phyloP scores from a whole-genome alignment of 1,284 basidiomycete genomes.

The Leccinum solheimii region DNA sequence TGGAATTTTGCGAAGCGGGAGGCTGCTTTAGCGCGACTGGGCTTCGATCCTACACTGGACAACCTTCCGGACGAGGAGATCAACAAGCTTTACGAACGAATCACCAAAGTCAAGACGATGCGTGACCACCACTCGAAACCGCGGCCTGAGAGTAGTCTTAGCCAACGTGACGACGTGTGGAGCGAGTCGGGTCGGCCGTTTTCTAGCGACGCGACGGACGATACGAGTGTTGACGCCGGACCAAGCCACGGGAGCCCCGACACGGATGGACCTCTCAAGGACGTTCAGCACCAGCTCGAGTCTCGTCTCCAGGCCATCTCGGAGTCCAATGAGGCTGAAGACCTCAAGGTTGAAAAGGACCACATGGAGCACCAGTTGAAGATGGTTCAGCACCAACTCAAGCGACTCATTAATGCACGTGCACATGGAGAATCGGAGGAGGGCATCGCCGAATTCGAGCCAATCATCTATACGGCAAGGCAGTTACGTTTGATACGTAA shows the following conservation, averaged over 20 bases:
- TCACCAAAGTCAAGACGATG: conserved; percentile 89
- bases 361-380: conserved; percentile 88
- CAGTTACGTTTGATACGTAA: conserved; percentile 79
- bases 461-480: conserved; percentile 76
- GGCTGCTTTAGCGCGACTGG: conserved; percentile 81
- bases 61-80: conserved; percentile 91
- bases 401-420: conserved; percentile 75
- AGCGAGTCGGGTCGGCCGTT: conserved; percentile 76
- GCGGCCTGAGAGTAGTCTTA: conserved; percentile 82
- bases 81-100: conserved; percentile 90
- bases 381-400: conserved; percentile 81
- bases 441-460: conserved; percentile 65
- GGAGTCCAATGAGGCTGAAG: conserved; percentile 75
- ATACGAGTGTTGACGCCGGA: conserved; percentile 76
- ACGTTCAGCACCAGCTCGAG: conserved; percentile 72
- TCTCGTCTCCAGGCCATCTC: conserved; percentile 72
- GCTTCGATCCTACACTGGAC: conserved; percentile 84
- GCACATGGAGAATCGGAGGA: conserved; percentile 72
- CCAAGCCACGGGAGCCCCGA: conserved; percentile 68
- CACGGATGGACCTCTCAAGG: conserved; percentile 60
- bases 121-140: conserved; percentile 72
- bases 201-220: conserved; percentile 74
- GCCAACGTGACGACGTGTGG: conserved; percentile 83
- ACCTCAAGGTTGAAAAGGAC: conserved; percentile 84
- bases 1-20: conserved; percentile 94